Base-by-base conservation (phyloP, 2,329 filamentous ascomycete species). In the Drechslerella coelobrocha region DNA sequence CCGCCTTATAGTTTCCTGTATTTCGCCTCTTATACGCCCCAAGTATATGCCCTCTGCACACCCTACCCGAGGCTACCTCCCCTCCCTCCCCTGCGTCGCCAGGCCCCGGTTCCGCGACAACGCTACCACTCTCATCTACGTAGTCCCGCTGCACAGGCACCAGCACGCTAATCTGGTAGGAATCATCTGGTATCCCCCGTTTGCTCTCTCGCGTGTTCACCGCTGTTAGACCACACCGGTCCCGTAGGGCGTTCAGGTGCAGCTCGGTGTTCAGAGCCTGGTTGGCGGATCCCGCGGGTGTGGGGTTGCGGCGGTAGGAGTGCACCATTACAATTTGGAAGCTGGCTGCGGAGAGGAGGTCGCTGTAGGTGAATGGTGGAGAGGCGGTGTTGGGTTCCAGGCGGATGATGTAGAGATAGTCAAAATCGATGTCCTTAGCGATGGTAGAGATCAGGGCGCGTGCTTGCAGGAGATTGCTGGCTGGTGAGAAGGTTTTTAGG, bases 381-480 rank as follows among this genome's bases (percentile, higher is more conserved):
- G 66, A 63, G 7, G 29, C 53, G 41, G 41, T 10, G 14, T 19
- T 24, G 10, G 66, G 66, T 41, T 71, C 66, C 14, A 71, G 59
- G 4, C 66, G 52, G 24, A 71, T 60, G 10, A 71, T 71, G 48
- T 71, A 71, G 8, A 71, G 59, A 27, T 71, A 71, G 53, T 71
- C 66, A 39, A 71, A 71, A 17, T 71, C 59, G 19, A 71, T 63
- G 26, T 56, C 45, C 21, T 63, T 61, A 2, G 66, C 66, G 12
- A 71, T 34, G 29, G 56, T 45, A 7, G 59, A 71, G 21, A 71
- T 57, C 27, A 71, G 14, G 1, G 26, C 23, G 21, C 59, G 59
- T 7, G 66, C 59, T 45, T 71, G 45, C 1, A 37, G 47, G 2
- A 71, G 29, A 19, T 71, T 71, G 9, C 43, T 37, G n/a, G 59